Evolutionary conservation across 2,329 filamentous ascomycete genomes (phyloP), one percentile per base, ranked within the genome.

Genomic region (Penicillium sp.): DNA sequence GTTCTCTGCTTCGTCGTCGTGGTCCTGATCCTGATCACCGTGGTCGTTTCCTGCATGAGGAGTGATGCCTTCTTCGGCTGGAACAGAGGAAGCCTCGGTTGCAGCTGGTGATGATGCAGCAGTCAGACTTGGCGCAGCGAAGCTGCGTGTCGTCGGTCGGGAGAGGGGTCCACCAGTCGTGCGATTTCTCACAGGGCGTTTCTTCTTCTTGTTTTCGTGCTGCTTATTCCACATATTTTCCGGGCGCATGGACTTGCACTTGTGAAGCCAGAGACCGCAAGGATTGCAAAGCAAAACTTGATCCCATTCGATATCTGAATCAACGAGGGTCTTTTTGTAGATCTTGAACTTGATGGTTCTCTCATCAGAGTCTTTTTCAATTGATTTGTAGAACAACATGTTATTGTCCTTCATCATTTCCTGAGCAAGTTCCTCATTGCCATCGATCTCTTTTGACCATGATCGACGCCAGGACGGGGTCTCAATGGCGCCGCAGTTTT

Each of bases 391-490:
- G 15, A 84, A 86, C 13, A 88, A 84, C 32, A 90, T 79, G 34
- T 78, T 77, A 1, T 85, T 84, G 32, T 84, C 82, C 54, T 84
- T 83, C 43, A 86, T 81, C 0, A 83, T 86, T 38, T 84, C 80
- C 43, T 87, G 80, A 32, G 86, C 76, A 44, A 83, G 79, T 3
- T 78, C 75, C 0, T 88, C 87, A 20, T 76, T 75, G 1, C 87
- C 89, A 11, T 79, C 71, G 31, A 83, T 76, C 6, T 86, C 76
- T 57, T 88, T 87, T n/a, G 82, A 81, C 76, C 85, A 96, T 9
- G 93, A 87, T 58, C 91, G 93, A 45, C 93, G 83, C 93, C 93
- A 98, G 0, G 91, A 96, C 0, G 91, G 87, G 0, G 93, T 98
- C 56, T 97, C 87, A 41, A 98, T 94, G 5, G 89, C 86, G 4